A percentile compares a stretch with the other conserved stretches of the same genome.
Conservation (phyloP, 805 yeast species). For the Spathaspora boniae region DNA sequence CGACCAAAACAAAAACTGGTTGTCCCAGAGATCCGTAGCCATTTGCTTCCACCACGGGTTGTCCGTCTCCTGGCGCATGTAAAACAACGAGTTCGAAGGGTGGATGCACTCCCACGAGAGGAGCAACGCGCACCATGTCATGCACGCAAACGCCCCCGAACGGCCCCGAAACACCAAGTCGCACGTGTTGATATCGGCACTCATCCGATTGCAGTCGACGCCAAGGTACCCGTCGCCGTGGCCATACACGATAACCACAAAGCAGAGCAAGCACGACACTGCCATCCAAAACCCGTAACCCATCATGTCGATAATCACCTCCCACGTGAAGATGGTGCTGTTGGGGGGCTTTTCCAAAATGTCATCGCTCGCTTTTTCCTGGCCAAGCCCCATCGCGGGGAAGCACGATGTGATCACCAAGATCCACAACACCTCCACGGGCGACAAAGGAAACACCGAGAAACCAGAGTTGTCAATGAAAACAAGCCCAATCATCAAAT, state of each 20-base stretch:
- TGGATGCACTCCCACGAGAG: conserved; percentile 42
- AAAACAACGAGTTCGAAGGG: conserved; percentile 31
- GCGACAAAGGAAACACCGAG: conserved; percentile 42
- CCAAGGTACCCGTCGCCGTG: conserved; percentile 39
- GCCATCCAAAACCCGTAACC: conserved; percentile 43
- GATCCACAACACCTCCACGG: conserved; percentile 78
- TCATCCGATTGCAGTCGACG: conserved; percentile 27
- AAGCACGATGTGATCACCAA: conserved; percentile 75
- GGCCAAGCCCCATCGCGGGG: conserved; percentile 82
- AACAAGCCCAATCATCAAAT: conserved; percentile 45
- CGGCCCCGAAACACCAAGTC: conserved; percentile 35
- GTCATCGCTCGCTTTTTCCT: conserved; percentile 38
- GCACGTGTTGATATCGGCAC: conserved; percentile 20
- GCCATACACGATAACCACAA: conserved; percentile 35
- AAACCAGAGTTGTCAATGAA: conserved; percentile 29
- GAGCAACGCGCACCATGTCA: conserved; percentile 41
- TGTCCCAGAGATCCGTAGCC: conserved; percentile 31
- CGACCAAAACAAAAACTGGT: conserved; percentile 37
- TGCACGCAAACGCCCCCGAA: conserved; percentile 35
- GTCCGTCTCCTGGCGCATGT: conserved; percentile 35
- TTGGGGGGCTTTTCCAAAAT: conserved; percentile 36
- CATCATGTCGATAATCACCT: conserved; percentile 38
- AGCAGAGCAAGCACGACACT: conserved; percentile 34
- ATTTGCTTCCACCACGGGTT: conserved; percentile 36
- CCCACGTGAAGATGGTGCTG: conserved; percentile 36